Conservation (phyloP, 768 basidiomycete species). For the Albatrellus ellisii region DNA sequence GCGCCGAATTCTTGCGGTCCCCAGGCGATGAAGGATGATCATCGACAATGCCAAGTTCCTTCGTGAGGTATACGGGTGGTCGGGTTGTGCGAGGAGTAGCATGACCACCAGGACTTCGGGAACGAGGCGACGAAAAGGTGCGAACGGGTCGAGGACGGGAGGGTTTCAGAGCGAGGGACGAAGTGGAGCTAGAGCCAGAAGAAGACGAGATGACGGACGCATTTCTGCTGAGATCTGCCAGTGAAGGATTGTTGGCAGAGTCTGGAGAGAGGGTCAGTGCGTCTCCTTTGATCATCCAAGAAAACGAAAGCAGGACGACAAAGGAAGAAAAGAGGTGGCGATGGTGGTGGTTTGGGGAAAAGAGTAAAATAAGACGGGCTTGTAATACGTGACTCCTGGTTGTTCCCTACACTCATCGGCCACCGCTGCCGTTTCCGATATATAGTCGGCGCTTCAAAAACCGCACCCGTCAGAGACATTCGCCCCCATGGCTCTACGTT, state of each 20-base stretch:
- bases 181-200: constrained; percentile 29
- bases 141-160: constrained; percentile 40
- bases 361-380: no score
- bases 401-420: no score
- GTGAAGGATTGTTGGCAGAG: constrained; percentile 20
- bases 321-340: neutral
- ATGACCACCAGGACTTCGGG: constrained; percentile 35
- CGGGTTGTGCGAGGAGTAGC: constrained; percentile 22
- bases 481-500: no score
- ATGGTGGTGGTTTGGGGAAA: no score
- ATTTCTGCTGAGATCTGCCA: constrained; percentile 64
- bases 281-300: constrained; percentile 25
- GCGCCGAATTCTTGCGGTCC: constrained; percentile 12
- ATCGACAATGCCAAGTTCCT: constrained; percentile 34
- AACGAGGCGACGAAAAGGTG: constrained; percentile 52
- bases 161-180: constrained; percentile 24
- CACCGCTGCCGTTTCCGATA: no score
- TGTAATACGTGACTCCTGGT: no score
- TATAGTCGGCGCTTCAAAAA: no score
- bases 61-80: constrained; percentile 46
- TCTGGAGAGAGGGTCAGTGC: constrained; percentile 22
- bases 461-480: no score
- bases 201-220: constrained; percentile 64
- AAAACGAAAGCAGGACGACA: no score
- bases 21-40: constrained; percentile 10